These are phyloP conservation scores for Lagenaria siceraria DNA, from an alignment of 306 rosid genomes.

Conservation along the genomic window DNA sequence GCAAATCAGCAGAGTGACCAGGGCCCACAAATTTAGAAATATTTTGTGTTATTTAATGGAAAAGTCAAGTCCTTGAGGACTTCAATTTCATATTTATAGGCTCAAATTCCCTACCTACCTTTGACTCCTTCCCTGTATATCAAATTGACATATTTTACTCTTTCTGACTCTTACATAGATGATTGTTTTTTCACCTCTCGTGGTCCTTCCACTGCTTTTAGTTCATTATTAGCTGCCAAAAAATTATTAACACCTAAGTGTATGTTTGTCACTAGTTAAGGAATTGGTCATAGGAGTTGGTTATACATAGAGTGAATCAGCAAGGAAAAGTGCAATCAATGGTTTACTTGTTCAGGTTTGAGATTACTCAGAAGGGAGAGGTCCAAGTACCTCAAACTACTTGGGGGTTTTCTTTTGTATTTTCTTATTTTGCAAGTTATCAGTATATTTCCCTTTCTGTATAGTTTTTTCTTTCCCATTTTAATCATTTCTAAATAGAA, in stretches of 20 bases:
- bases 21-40: neutral
- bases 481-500: neutral
- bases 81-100: slow-evolving; percentile 2
- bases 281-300: neutral
- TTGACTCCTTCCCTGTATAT: neutral
- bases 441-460: neutral
- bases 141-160: neutral
- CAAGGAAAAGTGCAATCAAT: neutral
- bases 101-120: slow-evolving; percentile 4
- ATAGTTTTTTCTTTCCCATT: neutral
- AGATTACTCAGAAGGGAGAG: neutral
- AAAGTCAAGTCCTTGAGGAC: neutral
- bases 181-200: neutral
- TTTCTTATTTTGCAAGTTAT: neutral
- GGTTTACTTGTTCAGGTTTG: neutral
- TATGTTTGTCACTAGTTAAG: neutral
- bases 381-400: neutral
- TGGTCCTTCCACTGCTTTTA: neutral
- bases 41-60: neutral
- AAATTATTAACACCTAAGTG: neutral
- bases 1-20: neutral
- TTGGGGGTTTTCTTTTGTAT: neutral
- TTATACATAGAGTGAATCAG: neutral
- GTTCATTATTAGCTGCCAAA: neutral
- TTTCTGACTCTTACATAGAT: neutral